Conservation (phyloP, 2,329 filamentous ascomycete genomes). For the Epichloe festucae region DNA sequence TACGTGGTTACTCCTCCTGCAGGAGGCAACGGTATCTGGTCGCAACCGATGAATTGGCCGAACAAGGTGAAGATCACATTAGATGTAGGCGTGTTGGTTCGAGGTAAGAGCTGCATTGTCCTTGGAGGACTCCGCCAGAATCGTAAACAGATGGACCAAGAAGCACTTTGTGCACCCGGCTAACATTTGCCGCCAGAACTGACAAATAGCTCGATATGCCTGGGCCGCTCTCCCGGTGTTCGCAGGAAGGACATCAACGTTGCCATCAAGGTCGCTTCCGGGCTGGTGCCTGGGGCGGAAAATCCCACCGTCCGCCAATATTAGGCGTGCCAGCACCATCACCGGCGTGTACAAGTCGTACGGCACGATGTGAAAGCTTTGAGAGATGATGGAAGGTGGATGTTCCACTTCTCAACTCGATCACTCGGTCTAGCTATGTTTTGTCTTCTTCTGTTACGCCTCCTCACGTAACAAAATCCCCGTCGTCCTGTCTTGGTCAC, state of each 20-base stretch:
- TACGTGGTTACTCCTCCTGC: constrained; percentile 2
- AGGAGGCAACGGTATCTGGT: constrained; percentile 6
- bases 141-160: background rate
- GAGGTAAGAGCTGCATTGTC: constrained; percentile 15
- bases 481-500: too few species aligned
- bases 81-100: constrained; percentile 20
- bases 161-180: background rate
- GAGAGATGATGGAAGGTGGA: too few species aligned
- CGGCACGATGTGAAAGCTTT: too few species aligned
- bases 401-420: too few species aligned
- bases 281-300: constrained; percentile 1
- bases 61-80: constrained; percentile 21
- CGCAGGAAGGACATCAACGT: constrained; percentile 24
- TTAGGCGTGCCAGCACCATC: too few species aligned
- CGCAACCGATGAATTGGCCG: constrained; percentile 9
- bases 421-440: too few species aligned
- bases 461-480: too few species aligned
- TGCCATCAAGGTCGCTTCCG: constrained; percentile 18
- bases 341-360: too few species aligned
- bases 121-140: too few species aligned
- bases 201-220: constrained; percentile 21
- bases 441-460: too few species aligned
- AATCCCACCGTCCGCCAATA: too few species aligned
- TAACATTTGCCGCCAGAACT: constrained; percentile 19
- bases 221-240: constrained; percentile 26